Percentiles rank a stretch among this genome's conserved stretches.
Conservation (phyloP, 495 filamentous ascomycete species). For the Umbilicaria muhlenbergii region DNA sequence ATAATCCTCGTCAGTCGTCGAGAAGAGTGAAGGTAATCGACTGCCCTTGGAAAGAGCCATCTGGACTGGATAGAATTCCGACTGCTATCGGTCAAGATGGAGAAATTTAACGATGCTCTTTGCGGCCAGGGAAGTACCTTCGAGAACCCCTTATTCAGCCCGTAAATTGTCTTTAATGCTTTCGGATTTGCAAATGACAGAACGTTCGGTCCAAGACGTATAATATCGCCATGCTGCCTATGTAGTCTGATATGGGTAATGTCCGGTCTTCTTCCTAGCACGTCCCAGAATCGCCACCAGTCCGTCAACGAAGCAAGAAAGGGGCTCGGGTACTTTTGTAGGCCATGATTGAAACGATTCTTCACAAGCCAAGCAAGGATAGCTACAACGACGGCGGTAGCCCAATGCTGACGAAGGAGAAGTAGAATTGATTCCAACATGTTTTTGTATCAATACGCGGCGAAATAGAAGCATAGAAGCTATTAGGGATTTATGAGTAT, state of each 20-base stretch:
- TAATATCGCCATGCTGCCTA: constrained; percentile 52
- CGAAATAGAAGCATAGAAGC: too few species aligned
- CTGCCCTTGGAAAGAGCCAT: constrained; percentile 47
- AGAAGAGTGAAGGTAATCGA: constrained; percentile 59
- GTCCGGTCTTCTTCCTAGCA: constrained; percentile 44
- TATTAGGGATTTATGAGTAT: too few species aligned
- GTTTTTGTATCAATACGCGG: too few species aligned
- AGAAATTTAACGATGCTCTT: constrained; percentile 10
- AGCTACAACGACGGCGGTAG: neutral
- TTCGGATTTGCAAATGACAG: constrained; percentile 52
- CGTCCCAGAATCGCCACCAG: constrained; percentile 54
- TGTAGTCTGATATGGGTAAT: constrained; percentile 51
- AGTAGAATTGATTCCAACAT: constrained; percentile 6
- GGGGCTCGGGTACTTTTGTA: constrained; percentile 52
- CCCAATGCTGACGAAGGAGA: neutral
- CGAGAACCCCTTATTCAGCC: constrained; percentile 65
- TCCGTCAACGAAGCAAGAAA: constrained; percentile 51
- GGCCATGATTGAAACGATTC: constrained; percentile 41
- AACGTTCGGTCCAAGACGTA: constrained; percentile 52
- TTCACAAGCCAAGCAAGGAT: constrained; percentile 19
- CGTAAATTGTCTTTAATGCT: constrained; percentile 60
- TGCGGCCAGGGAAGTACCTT: constrained; percentile 35
- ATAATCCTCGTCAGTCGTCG: constrained; percentile 56
- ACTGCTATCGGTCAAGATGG: constrained; percentile 22
- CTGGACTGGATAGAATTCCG: constrained; percentile 56